Percentiles rank a stretch among this genome's conserved stretches.
These are phyloP conservation scores for Arabidopsis lyrata DNA, from an alignment of 441 rosid genomes.

Conservation along the genomic window DNA sequence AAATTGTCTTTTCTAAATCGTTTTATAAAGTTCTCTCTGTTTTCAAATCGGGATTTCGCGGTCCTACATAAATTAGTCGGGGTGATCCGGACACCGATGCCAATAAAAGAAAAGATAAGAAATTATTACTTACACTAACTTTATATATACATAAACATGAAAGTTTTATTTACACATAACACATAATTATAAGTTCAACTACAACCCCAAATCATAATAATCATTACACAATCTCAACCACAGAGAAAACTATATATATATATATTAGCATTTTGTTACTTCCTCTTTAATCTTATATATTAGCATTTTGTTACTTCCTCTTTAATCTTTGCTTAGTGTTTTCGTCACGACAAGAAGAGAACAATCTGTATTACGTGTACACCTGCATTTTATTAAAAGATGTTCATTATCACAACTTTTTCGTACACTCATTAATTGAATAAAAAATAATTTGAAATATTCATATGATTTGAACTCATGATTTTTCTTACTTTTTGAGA, in stretches of 20 bases:
- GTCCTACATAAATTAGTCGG: too few relatives aligned
- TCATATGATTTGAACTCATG: neutral
- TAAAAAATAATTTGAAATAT: neutral
- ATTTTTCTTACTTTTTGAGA: conserved; percentile 44
- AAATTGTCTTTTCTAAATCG: too few relatives aligned
- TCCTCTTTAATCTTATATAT: neutral
- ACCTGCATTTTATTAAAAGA: conserved; percentile 32
- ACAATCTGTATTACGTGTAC: conserved; percentile 48
- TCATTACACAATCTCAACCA: conserved; percentile 23
- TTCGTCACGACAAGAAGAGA: conserved; percentile 53
- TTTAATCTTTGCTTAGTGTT: neutral
- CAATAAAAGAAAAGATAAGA: neutral
- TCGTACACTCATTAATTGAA: too few relatives aligned
- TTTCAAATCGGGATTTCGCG: too few relatives aligned
- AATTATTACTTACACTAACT: neutral
- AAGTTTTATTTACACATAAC: neutral
- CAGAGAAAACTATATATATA: neutral
- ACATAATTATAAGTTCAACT: conserved; percentile 14
- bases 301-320: neutral
- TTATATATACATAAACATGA: neutral
- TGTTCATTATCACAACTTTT: neutral
- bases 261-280: neutral
- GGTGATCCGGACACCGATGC: too few relatives aligned
- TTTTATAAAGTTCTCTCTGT: too few relatives aligned
- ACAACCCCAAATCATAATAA: conserved; percentile 1